phyloP scores from a whole-genome alignment of 1,284 basidiomycete genomes.

The Apiotrichum mycotoxinovorans region DNA sequence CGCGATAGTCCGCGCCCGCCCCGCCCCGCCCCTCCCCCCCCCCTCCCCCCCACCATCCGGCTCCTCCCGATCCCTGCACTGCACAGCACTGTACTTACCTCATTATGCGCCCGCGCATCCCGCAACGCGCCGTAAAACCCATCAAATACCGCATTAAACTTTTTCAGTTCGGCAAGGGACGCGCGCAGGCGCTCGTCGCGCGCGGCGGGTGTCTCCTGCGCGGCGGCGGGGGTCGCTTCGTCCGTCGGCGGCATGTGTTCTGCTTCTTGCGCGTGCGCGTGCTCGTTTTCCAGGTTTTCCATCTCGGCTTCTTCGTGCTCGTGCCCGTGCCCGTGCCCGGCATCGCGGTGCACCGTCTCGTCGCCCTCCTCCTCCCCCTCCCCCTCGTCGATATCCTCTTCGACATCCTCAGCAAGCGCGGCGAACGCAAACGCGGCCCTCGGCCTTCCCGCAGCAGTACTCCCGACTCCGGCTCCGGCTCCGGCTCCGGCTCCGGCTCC shows the following conservation, averaged over 20 bases:
- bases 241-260: not conserved
- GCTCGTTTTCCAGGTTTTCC: not conserved
- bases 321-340: not conserved
- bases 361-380: constrained; percentile 12
- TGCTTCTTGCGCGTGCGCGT: not conserved
- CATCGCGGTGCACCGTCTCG: constrained; percentile 12
- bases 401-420: not conserved
- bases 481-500: too few relatives aligned
- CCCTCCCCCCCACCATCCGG: too few relatives aligned
- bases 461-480: too few relatives aligned
- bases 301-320: not conserved
- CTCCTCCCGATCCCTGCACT: too few relatives aligned
- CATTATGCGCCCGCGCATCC: constrained; percentile 41
- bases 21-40: not conserved
- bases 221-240: not conserved
- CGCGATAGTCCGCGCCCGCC: not conserved
- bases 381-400: constrained; percentile 3
- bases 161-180: constrained; percentile 41
- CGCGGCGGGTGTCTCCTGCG: constrained; percentile 18
- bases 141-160: constrained; percentile 49
- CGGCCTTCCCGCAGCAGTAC: too few relatives aligned
- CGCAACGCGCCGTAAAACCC: constrained; percentile 41
- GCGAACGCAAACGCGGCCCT: too few relatives aligned
- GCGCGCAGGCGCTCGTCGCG: constrained; percentile 30
- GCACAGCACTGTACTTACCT: constrained; percentile 30